These are phyloP conservation scores for Phytophthora brassicae DNA, from an alignment of 352 stramenopile genomes.

Conservation along the genomic window DNA sequence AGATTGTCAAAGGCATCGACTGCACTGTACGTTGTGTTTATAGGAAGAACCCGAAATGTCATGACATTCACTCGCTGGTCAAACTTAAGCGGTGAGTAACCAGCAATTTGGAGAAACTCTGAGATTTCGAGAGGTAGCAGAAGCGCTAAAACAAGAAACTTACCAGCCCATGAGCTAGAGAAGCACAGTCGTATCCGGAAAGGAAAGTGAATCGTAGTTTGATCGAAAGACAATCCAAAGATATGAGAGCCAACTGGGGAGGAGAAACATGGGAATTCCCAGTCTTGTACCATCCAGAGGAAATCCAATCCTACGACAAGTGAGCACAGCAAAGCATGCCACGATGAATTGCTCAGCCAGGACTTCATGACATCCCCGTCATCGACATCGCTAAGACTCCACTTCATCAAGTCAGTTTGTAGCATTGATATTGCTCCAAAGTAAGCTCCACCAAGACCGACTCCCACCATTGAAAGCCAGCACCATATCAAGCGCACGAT, in stretches of 20 bases:
- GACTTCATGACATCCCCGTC: slow-evolving; percentile 1
- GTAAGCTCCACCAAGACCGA: slow-evolving; percentile 35
- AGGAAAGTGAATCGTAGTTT: slow-evolving; percentile 23
- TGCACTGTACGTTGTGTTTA: slow-evolving; percentile 7
- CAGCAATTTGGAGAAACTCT: slow-evolving; percentile 46
- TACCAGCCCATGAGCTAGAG: slow-evolving; percentile 47
- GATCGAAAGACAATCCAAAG: slow-evolving; percentile 45
- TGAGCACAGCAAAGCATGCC: slow-evolving; percentile 36
- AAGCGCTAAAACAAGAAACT: slow-evolving; percentile 52
- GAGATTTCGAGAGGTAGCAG: slow-evolving; percentile 54
- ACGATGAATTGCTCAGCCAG: slow-evolving; percentile 47
- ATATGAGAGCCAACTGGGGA: slow-evolving; percentile 34
- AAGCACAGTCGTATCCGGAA: slow-evolving; percentile 25
- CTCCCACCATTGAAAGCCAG: slow-evolving; percentile 20
- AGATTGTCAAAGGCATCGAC: background rate
- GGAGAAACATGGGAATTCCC: slow-evolving; percentile 49
- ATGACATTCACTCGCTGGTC: slow-evolving; percentile 31
- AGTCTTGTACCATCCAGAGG: slow-evolving; percentile 56
- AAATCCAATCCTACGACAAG: slow-evolving; percentile 46
- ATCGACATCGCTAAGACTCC: slow-evolving; percentile 15
- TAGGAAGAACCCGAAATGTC: slow-evolving; percentile 30
- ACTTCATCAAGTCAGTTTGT: slow-evolving; percentile 29
- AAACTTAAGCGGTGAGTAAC: slow-evolving; percentile 40
- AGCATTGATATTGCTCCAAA: slow-evolving; percentile 25
- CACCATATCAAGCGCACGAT: slow-evolving; percentile 31